Evolutionary conservation across 1,284 basidiomycete species (phyloP), one percentile per base, ranked within the genome.

Genomic region (Cryptococcus deneoformans): DNA sequence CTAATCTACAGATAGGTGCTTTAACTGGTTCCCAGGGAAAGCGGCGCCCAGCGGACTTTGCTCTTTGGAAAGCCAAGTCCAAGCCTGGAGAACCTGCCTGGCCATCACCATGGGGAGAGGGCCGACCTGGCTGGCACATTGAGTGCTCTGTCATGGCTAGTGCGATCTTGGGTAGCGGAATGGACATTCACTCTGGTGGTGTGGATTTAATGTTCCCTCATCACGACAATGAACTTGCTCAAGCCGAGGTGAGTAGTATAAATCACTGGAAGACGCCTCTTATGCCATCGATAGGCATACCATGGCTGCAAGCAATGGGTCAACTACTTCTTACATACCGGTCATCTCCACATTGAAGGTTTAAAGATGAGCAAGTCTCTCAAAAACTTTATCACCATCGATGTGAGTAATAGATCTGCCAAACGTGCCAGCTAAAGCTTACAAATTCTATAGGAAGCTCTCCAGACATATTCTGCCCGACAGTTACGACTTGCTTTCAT

Each of bases 141-240:
- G 96, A 99, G 77, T 99, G 96, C 80, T 95, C 92, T 9, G 96
- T 98, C 47, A 99, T 99, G 96, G 95, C 94, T 12, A 90, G 87
- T 58, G 93, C 88, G 42, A 83, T 99, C 50, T 82, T 99, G 48
- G 96, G 96, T 7, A 84, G 89, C 57, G 87, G 87, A 58, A 93
- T 99, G 86, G 96, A 99, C 77, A 94, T 99, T 63, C 96, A 99
- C 75, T 96, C 92, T 6, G 96, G 96, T 49, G 96, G 96, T 11
- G 87, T 93, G 50, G 96, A 99, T 77, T 83, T 99, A 59, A 90
- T 92, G 51, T 99, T 99, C 81, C 96, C 96, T 4, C 96, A 99
- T 79, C 96, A 99, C 75, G 96, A 99, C 77, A 99, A 99, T 74
- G 96, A 99, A 80, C 85, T 99, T 69, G 96, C 96, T 5, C 96